phyloP scores from a whole-genome alignment of 108 stramenopile species.

The Nitzschia sp. region DNA sequence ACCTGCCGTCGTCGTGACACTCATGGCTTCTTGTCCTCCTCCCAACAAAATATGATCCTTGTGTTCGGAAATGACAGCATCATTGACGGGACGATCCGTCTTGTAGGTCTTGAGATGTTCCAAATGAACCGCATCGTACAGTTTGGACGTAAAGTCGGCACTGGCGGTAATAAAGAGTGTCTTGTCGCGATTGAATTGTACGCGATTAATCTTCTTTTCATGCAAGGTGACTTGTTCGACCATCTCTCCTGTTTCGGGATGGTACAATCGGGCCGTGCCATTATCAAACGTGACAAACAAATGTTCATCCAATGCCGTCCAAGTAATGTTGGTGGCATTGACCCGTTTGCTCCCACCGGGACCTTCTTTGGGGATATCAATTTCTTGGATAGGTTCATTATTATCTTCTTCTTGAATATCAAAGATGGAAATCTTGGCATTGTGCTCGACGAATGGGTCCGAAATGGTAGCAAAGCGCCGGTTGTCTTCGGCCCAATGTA shows the following conservation, averaged over 20 bases:
- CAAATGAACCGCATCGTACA: slow-evolving; percentile 93
- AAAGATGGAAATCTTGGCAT: slow-evolving; percentile 90
- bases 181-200: slow-evolving; percentile 93
- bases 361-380: slow-evolving; percentile 80
- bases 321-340: slow-evolving; percentile 88
- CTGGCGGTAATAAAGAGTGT: slow-evolving; percentile 94
- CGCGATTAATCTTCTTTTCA: slow-evolving; percentile 91
- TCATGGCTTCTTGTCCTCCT: slow-evolving; percentile 99
- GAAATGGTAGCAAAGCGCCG: slow-evolving; percentile 92
- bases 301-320: slow-evolving; percentile 90
- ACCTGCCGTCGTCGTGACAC: slow-evolving; percentile 97
- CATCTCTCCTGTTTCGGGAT: slow-evolving; percentile 84
- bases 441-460: slow-evolving; percentile 95
- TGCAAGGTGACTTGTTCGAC: slow-evolving; percentile 80
- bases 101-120: slow-evolving; percentile 91
- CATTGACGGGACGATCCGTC: slow-evolving; percentile 98
- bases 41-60: slow-evolving; percentile 97
- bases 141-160: slow-evolving; percentile 92
- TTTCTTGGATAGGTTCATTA: slow-evolving; percentile 68
- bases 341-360: slow-evolving; percentile 73
- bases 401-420: slow-evolving; percentile 78
- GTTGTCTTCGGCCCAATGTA: slow-evolving; percentile 93
- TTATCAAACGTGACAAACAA: slow-evolving; percentile 93
- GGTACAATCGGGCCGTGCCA: slow-evolving; percentile 89
- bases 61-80: slow-evolving; percentile 93